Evolutionary conservation across 2,329 filamentous ascomycete species (phyloP).

Genomic region (Exophiala aquamarina): DNA sequence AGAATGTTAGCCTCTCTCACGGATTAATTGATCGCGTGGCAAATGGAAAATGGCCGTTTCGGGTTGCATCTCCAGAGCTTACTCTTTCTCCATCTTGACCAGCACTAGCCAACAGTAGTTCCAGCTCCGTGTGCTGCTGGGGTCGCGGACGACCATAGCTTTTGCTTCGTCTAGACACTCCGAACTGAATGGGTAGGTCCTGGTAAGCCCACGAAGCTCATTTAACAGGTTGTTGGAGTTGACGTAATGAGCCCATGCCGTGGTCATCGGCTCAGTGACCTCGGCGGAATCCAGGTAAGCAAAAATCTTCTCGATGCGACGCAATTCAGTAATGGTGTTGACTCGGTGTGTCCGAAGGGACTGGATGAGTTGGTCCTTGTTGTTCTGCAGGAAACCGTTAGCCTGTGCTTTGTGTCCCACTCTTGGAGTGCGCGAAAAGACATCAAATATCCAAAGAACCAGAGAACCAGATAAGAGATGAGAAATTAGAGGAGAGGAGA

Average conservation of each 20-base stretch:
- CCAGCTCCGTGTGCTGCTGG: slow-evolving; percentile 68
- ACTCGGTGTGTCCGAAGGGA: slow-evolving; percentile 66
- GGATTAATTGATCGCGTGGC: no score
- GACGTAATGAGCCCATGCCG: slow-evolving; percentile 71
- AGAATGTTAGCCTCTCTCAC: slow-evolving; percentile 1
- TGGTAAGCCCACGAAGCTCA: slow-evolving; percentile 68
- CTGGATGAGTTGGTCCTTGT: slow-evolving; percentile 59
- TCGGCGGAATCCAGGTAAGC: slow-evolving; percentile 58
- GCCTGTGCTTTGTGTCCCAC: slow-evolving; percentile 5
- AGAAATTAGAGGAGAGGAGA: slow-evolving; percentile 8
- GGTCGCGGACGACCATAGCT: slow-evolving; percentile 62
- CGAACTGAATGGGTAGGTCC: slow-evolving; percentile 66
- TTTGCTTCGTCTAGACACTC: slow-evolving; percentile 67
- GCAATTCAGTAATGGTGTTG: slow-evolving; percentile 71
- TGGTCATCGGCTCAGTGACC: slow-evolving; percentile 66
- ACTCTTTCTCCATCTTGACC: slow-evolving; percentile 65
- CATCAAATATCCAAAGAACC: slow-evolving; percentile 4
- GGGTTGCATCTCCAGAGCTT: slow-evolving; percentile 35
- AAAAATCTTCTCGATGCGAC: slow-evolving; percentile 68
- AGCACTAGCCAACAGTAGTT: slow-evolving; percentile 74
- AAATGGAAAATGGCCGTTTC: neutral
- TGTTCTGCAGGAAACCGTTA: slow-evolving; percentile 33
- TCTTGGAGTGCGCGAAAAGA: slow-evolving; percentile 15
- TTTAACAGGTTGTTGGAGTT: slow-evolving; percentile 67
- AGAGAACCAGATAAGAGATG: slow-evolving; percentile 6